A percentile compares a stretch with the other conserved stretches of the same genome.
These are phyloP conservation scores for Boletus chippewaensis DNA, from an alignment of 1,284 basidiomycete genomes.

Conservation along the genomic window DNA sequence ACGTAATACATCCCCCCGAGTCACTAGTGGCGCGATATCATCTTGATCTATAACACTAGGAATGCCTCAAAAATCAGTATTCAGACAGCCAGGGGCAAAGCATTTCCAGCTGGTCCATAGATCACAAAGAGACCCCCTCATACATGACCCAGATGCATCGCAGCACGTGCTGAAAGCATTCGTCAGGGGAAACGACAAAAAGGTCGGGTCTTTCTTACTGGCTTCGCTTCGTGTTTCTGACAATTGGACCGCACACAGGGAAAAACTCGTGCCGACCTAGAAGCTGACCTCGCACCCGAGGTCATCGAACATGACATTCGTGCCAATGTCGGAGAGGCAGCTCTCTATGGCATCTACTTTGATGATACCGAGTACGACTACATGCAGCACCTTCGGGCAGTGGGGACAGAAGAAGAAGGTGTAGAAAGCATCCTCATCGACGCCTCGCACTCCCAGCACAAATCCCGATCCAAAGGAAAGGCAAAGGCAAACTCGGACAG, in stretches of 20 bases:
- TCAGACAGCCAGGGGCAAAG: conserved; percentile 80
- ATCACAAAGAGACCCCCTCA: conserved; percentile 92
- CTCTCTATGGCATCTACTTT: conserved; percentile 88
- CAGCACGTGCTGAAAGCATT: conserved; percentile 85
- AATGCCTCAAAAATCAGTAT: conserved; percentile 79
- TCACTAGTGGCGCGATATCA: conserved; percentile 11
- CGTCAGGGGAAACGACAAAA: conserved; percentile 64
- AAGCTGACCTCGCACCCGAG: conserved; percentile 51
- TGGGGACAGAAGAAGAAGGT: conserved; percentile 70
- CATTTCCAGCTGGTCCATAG: conserved; percentile 98
- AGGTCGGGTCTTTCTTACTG: conserved; percentile 38
- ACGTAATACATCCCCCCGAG: conserved; percentile 20
- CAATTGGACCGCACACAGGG: conserved; percentile 42
- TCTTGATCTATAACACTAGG: neutral
- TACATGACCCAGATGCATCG: conserved; percentile 88
- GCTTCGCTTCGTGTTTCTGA: conserved; percentile 4
- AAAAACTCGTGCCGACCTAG: conserved; percentile 72
- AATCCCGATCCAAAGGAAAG: conserved; percentile 36
- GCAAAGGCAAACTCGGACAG: conserved; percentile 21
- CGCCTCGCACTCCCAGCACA: conserved; percentile 45
- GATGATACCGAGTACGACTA: conserved; percentile 99
- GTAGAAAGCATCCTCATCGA: conserved; percentile 73
- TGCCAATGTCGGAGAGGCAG: conserved; percentile 76
- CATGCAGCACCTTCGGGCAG: conserved; percentile 88
- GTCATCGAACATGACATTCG: conserved; percentile 48